Base-by-base conservation (phyloP, 2,329 filamentous ascomycete species). In the Geosmithia flava region DNA sequence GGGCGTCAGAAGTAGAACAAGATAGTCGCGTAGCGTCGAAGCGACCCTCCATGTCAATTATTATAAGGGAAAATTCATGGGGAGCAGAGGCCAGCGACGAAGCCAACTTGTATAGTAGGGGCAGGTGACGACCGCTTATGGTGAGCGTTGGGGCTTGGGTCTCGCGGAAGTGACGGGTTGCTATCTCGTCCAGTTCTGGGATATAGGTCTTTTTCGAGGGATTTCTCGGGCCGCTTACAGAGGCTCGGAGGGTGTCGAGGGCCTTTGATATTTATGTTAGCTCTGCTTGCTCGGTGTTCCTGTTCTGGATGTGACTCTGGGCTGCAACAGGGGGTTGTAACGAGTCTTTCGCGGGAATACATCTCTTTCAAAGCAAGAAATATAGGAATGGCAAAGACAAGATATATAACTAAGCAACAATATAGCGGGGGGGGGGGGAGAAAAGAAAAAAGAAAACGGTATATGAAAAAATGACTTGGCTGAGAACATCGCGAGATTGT, bases 71-170 rank as follows among this genome's bases (percentile, higher is more conserved):
- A 55, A 75, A 72, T 30, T 56, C 53, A 46, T 71, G 62, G 10
- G 75, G 73, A 4, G 67, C 52, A 0, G 68, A 61, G n/a, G 80
- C 62, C 39, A 81, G 65, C 2, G 65, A 66, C 3, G 73, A 72
- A 20, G 78, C 59, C 3, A 83, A 60, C 47, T 70, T 65, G 63
- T 82, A 80, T 37, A 82, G 56, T 8, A 83, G 64, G 0, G 76
- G 71, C 13, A 78, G 63, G 50, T 71, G 63, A 11, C 75, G 71
- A 1, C 78, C 77, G 16, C 68, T 68, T 47, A 81, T 59, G 15
- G 71, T 66, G 15, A 82, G 58, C 1, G 69, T 65, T 0, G 69
- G 59, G 0, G 68, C 64, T 47, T 71, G 70, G 0, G 73, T 75
- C 10, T 67, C 65, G 29, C 67, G 67, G 46, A 74, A 71, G 58